These are phyloP conservation scores for Polytrichum formosum DNA, from an alignment of 225 moss, liverwort and hornwort genomes.

Conservation along the genomic window DNA sequence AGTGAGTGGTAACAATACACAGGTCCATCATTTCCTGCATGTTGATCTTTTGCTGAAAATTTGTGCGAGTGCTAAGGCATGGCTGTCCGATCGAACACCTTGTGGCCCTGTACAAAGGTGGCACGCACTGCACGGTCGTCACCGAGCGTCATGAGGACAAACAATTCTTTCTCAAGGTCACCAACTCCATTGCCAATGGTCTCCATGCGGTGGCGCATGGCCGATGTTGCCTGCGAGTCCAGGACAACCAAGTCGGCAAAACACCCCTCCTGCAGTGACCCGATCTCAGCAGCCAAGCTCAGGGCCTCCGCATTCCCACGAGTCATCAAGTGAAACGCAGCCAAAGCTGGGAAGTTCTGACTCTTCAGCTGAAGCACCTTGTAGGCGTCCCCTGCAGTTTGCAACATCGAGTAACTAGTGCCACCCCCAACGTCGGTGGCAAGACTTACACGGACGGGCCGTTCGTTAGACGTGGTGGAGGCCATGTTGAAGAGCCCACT, in stretches of 20 bases:
- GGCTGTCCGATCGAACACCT: constrained; percentile 24
- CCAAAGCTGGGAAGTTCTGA: constrained; percentile 26
- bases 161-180: constrained; percentile 34
- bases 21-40: too few relatives aligned
- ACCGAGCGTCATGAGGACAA: constrained; percentile 45
- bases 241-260: constrained; percentile 47
- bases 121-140: constrained; percentile 46
- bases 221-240: constrained; percentile 30
- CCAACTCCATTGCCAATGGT: constrained; percentile 15
- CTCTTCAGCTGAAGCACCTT: constrained; percentile 43
- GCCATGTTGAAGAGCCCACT: constrained; percentile 50
- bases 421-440: constrained; percentile 52
- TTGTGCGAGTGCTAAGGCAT: background rate
- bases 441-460: constrained; percentile 25
- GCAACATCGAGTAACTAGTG: constrained; percentile 53
- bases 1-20: too few relatives aligned
- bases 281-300: constrained; percentile 42
- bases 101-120: constrained; percentile 37
- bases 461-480: background rate
- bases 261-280: constrained; percentile 30
- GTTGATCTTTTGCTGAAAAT: too few relatives aligned
- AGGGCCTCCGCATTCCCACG: constrained; percentile 41
- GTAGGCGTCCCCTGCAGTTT: constrained; percentile 44
- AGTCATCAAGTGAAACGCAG: constrained; percentile 50
- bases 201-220: constrained; percentile 47